Evolutionary conservation across 257 asterid genomes (phyloP).

Genomic region (Petunia axillaris): DNA sequence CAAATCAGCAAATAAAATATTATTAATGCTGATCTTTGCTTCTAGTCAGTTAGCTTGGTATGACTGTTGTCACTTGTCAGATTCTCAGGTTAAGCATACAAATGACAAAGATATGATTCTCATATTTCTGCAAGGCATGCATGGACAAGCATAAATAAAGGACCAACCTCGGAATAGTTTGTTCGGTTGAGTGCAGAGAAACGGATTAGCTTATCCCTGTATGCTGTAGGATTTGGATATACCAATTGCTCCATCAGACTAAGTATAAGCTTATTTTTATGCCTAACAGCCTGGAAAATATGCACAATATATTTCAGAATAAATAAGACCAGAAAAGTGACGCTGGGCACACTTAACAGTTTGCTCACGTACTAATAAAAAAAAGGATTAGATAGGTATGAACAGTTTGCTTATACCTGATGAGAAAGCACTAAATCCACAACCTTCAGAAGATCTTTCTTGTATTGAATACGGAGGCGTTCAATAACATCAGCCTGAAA

Average conservation of each 20-base stretch:
- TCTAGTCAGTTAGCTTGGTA: not conserved
- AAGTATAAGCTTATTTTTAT: conserved; percentile 83
- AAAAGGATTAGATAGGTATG: not conserved
- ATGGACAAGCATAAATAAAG: conserved; percentile 23
- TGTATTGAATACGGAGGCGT: conserved; percentile 89
- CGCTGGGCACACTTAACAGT: too few species aligned
- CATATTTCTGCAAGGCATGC: conserved; percentile 4
- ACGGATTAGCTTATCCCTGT: conserved; percentile 85
- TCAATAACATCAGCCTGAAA: conserved; percentile 98
- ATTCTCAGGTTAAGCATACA: not conserved
- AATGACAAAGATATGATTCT: conserved; percentile 17
- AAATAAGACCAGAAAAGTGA: too few species aligned
- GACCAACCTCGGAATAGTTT: conserved; percentile 85
- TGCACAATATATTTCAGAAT: not conserved
- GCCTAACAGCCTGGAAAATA: conserved; percentile 72
- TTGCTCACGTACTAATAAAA: too few species aligned
- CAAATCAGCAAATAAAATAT: not conserved
- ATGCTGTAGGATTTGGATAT: conserved; percentile 98
- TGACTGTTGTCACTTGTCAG: too few species aligned
- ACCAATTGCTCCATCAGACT: conserved; percentile 97
- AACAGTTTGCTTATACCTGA: conserved; percentile 64
- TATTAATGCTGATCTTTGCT: conserved; percentile 5
- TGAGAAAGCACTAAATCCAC: conserved; percentile 97
- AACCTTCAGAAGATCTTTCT: conserved; percentile 87
- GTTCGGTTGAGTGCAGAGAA: conserved; percentile 91